Conservation (phyloP, 73 alveolate species). For the Paramecium pentaurelia region DNA sequence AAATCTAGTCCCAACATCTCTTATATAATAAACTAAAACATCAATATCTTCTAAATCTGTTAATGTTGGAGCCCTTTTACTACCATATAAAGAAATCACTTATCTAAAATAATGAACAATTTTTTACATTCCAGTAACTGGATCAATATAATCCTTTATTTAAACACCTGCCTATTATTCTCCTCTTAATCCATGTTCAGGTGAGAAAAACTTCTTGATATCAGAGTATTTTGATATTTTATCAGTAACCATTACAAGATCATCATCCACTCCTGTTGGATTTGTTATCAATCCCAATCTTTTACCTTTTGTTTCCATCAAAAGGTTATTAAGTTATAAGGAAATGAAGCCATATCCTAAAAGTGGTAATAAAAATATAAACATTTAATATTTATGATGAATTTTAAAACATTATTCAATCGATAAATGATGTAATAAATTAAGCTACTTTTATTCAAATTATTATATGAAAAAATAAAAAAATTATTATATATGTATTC, state of each 20-base stretch:
- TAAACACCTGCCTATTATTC: conserved; percentile 54
- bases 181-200: conserved; percentile 65
- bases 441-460: background rate
- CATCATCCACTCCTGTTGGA: conserved; percentile 54
- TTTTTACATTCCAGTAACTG: conserved; percentile 33
- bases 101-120: background rate
- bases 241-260: conserved; percentile 18
- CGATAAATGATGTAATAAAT: background rate
- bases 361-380: background rate
- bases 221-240: background rate
- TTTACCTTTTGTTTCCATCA: background rate
- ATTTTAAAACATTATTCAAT: background rate
- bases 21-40: conserved; percentile 43
- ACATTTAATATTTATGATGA: background rate
- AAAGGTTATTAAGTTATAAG: background rate
- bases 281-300: background rate
- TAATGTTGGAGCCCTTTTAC: background rate
- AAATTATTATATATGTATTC: too few species aligned
- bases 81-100: conserved; percentile 44
- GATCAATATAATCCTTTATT: conserved; percentile 52
- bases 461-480: too few species aligned
- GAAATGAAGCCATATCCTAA: background rate
- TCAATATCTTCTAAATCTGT: conserved; percentile 24
- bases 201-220: conserved; percentile 38
- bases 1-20: conserved; percentile 63